phyloP scores from a whole-genome alignment of 345 rosid species.

The Camelina neglecta region DNA sequence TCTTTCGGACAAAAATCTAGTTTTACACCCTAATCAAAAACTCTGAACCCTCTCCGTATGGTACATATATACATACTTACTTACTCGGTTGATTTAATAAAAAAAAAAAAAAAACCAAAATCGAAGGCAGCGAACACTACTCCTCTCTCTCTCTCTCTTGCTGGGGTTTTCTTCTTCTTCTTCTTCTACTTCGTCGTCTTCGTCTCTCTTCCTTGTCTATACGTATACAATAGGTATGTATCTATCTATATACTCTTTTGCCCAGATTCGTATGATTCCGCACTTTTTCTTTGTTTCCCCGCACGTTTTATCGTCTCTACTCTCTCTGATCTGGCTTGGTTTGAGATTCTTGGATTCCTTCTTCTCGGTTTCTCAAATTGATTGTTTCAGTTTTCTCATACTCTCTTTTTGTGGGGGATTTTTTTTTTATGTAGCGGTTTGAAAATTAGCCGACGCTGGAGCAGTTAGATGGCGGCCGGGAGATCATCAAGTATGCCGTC shows the following conservation, averaged over 20 bases:
- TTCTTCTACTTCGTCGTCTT: conserved; percentile 26
- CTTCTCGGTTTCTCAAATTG: conserved; percentile 12
- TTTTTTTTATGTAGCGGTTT: conserved; percentile 38
- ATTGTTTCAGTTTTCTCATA: neutral
- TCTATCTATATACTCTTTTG: neutral
- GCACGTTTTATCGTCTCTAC: conserved; percentile 1
- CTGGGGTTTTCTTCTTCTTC: conserved; percentile 35
- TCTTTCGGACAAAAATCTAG: neutral
- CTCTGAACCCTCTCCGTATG: neutral
- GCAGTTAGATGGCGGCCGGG: conserved; percentile 64
- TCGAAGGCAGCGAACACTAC: conserved; percentile 29
- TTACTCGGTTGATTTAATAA: neutral
- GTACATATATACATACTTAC: neutral
- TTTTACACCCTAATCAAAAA: conserved; percentile 15
- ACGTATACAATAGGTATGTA: conserved; percentile 23
- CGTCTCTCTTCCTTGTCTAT: conserved; percentile 20
- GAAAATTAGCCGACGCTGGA: conserved; percentile 49
- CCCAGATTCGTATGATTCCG: conserved; percentile 26
- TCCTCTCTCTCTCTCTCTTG: neutral
- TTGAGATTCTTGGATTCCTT: conserved; percentile 21
- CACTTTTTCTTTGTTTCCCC: neutral
- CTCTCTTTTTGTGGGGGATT: neutral
- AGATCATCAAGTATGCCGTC: conserved; percentile 94
- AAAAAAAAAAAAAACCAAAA: neutral
- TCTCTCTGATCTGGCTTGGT: conserved; percentile 34